Conservation (phyloP, 2,329 filamentous ascomycete species). For the Beauveria asiatica region DNA sequence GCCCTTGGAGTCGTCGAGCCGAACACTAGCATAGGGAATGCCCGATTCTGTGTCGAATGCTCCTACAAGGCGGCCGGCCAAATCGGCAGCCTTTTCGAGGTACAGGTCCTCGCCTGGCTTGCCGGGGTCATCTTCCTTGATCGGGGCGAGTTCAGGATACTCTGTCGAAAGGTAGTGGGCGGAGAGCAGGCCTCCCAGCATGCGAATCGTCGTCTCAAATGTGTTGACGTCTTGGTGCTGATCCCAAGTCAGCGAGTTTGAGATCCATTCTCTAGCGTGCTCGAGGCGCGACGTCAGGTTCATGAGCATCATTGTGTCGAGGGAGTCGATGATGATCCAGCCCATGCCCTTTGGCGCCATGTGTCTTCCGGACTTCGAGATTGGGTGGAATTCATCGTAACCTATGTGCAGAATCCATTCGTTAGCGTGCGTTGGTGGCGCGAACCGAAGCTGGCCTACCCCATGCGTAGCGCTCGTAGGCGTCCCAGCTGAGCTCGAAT, state of each 20-base stretch:
- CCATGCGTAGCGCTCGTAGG: conserved; percentile 90
- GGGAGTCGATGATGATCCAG: conserved; percentile 94
- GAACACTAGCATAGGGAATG: conserved; percentile 83
- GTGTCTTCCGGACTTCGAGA: conserved; percentile 67
- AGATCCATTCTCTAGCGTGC: conserved; percentile 83
- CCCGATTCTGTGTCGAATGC: conserved; percentile 85
- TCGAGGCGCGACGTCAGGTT: conserved; percentile 80
- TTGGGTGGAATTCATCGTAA: conserved; percentile 78
- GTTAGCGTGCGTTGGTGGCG: not conserved
- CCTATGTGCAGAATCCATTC: conserved; percentile 34
- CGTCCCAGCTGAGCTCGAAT: conserved; percentile 86
- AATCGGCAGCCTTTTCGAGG: conserved; percentile 87
- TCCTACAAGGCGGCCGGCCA: conserved; percentile 77
- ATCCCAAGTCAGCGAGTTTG: conserved; percentile 71
- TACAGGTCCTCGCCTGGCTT: conserved; percentile 80
- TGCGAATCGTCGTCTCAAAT: conserved; percentile 96
- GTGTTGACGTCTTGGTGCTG: conserved; percentile 94
- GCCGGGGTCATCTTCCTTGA: conserved; percentile 62
- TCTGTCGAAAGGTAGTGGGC: conserved; percentile 89
- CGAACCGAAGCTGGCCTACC: conserved; percentile 42
- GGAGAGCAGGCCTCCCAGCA: conserved; percentile 86
- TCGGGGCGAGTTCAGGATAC: conserved; percentile 70
- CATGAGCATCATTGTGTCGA: conserved; percentile 98
- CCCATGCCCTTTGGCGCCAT: conserved; percentile 88
- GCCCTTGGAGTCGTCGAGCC: conserved; percentile 68